Percentiles rank a stretch among this genome's conserved stretches.
phyloP scores from a whole-genome alignment of 1,139 yeast species.

The Petasospora fabianii region DNA sequence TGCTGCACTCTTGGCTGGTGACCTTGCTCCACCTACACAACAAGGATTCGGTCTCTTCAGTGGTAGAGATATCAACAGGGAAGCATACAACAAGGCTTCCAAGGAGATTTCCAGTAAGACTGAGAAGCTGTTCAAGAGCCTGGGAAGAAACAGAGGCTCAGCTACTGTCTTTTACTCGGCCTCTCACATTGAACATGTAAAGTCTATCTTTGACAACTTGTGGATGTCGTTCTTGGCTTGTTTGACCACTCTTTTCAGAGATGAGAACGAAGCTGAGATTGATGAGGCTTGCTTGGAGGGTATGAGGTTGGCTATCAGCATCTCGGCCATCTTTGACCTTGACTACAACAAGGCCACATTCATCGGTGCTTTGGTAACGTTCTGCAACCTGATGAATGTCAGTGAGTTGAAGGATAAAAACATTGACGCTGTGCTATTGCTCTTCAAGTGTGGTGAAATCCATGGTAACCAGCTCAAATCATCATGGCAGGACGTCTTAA shows the following conservation, averaged over 20 bases:
- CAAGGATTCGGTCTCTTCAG: constrained; percentile 63
- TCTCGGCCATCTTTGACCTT: constrained; percentile 80
- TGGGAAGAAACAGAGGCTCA: constrained; percentile 47
- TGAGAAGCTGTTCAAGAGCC: constrained; percentile 72
- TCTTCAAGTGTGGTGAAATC: constrained; percentile 71
- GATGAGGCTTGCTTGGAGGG: constrained; percentile 80
- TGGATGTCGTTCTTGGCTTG: constrained; percentile 99
- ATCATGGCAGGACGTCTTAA: constrained; percentile 83
- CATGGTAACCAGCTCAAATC: constrained; percentile 71
- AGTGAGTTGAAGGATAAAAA: constrained; percentile 79
- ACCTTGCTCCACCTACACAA: constrained; percentile 39
- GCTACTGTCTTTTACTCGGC: constrained; percentile 44
- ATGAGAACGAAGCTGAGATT: constrained; percentile 75
- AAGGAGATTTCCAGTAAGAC: constrained; percentile 88
- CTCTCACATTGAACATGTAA: constrained; percentile 84
- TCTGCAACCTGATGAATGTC: constrained; percentile 73
- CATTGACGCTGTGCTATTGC: constrained; percentile 70
- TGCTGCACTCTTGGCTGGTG: constrained; percentile 79
- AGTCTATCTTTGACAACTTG: constrained; percentile 85
- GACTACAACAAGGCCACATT: constrained; percentile 87
- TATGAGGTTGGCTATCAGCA: constrained; percentile 72
- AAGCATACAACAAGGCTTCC: constrained; percentile 89
- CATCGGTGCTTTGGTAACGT: constrained; percentile 85
- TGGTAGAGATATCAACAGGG: constrained; percentile 71
- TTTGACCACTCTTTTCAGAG: constrained; percentile 88